These are phyloP conservation scores for Aurifilum marmelostoma DNA, from an alignment of 2,329 filamentous ascomycete species.

Conservation along the genomic window DNA sequence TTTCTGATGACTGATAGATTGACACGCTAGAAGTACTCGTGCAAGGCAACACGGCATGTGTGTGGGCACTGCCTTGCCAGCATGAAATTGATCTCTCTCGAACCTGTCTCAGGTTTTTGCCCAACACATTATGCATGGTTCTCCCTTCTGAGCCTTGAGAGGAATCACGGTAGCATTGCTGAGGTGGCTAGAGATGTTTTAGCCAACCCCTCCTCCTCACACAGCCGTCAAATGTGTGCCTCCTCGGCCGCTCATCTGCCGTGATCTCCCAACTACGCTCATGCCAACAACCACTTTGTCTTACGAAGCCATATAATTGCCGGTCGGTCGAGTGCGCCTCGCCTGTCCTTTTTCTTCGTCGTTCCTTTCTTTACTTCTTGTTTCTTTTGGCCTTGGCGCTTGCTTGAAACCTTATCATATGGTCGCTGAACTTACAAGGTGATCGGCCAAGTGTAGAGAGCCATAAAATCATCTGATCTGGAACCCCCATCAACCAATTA, in stretches of 20 bases:
- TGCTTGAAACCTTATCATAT: neutral
- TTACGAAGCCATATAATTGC: neutral
- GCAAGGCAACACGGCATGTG: neutral
- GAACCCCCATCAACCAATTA: too few species aligned
- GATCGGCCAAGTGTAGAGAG: neutral
- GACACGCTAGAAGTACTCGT: conserved; percentile 15
- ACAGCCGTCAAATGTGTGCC: neutral
- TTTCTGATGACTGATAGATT: neutral
- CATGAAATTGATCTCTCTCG: conserved; percentile 18
- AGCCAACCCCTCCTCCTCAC: conserved; percentile 6
- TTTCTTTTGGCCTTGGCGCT: neutral
- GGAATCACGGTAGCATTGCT: conserved; percentile 15
- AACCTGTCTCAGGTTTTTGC: conserved; percentile 26
- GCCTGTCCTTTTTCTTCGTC: too few species aligned
- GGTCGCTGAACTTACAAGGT: neutral
- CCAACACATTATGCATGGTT: conserved; percentile 20
- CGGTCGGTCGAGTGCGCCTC: neutral
- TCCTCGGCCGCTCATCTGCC: neutral
- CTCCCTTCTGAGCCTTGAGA: neutral
- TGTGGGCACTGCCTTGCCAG: neutral
- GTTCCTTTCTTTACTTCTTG: neutral
- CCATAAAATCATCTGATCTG: neutral
- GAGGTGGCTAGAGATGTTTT: conserved; percentile 14
- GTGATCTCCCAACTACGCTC: neutral
- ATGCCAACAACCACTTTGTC: neutral